Evolutionary conservation across 768 basidiomycete species (phyloP).

Genomic region (Hypholoma fasciculare): DNA sequence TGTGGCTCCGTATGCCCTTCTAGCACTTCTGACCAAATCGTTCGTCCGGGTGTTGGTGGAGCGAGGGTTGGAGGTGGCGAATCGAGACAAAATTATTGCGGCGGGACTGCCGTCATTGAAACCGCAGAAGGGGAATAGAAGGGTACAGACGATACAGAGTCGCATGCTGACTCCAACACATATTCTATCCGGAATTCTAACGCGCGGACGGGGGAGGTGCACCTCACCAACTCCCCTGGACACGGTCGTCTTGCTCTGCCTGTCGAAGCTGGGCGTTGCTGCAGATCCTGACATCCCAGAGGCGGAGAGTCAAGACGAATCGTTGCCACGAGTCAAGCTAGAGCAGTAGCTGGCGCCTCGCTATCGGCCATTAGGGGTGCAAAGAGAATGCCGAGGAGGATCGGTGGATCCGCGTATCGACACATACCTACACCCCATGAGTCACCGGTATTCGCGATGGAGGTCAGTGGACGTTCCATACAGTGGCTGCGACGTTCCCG

Average conservation of each 20-base stretch:
- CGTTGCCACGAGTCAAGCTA: slow-evolving; percentile 12
- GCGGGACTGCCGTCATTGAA: slow-evolving; percentile 8
- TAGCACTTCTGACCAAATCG: slow-evolving; percentile 33
- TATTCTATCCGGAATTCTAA: slow-evolving; percentile 40
- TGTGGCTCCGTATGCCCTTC: slow-evolving; percentile 40
- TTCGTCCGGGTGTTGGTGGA: slow-evolving; percentile 37
- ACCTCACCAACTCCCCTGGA: slow-evolving; percentile 14
- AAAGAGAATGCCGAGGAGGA: slow-evolving; percentile 18
- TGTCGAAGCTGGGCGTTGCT: slow-evolving; percentile 29
- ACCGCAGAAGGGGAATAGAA: slow-evolving; percentile 15
- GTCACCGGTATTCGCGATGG: not conserved
- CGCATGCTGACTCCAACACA: slow-evolving; percentile 43
- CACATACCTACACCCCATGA: not conserved
- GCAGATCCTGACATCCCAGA: slow-evolving; percentile 4
- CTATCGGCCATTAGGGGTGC: not conserved
- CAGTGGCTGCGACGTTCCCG: slow-evolving; percentile 9
- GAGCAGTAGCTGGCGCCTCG: slow-evolving; percentile 14
- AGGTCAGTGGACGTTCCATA: slow-evolving; percentile 1
- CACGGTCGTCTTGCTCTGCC: slow-evolving; percentile 26
- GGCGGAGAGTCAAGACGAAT: slow-evolving; percentile 12
- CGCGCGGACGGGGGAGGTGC: slow-evolving; percentile 22
- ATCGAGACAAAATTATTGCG: slow-evolving; percentile 29
- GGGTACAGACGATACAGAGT: not conserved
- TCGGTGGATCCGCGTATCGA: slow-evolving; percentile 27
- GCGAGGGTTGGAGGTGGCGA: slow-evolving; percentile 35